Conservation (phyloP, 768 basidiomycete species). For the Zangia roseola region DNA sequence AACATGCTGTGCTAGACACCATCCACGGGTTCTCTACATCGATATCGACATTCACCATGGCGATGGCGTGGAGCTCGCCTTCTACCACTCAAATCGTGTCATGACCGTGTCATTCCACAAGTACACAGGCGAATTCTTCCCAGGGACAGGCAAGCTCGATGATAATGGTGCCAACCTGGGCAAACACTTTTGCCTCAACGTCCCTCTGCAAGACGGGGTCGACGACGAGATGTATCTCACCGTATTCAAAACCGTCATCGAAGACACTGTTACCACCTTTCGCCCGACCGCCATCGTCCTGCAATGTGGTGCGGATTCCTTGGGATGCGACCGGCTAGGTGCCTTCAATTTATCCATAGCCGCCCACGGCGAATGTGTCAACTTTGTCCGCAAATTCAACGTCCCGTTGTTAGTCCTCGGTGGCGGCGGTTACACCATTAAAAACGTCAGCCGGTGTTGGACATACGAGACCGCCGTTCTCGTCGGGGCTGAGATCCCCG, state of each 20-base stretch:
- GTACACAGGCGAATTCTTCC: constrained; percentile 98
- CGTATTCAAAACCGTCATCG: constrained; percentile 94
- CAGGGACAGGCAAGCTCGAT: constrained; percentile 93
- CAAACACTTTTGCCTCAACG: constrained; percentile 94
- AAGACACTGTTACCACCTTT: constrained; percentile 88
- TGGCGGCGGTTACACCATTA: constrained; percentile 95
- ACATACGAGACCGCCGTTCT: constrained; percentile 96
- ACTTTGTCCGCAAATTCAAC: constrained; percentile 91
- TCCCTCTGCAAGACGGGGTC: constrained; percentile 93
- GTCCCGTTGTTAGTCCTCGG: constrained; percentile 90
- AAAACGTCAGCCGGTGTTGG: constrained; percentile 98
- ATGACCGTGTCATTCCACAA: constrained; percentile 99
- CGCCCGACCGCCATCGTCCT: constrained; percentile 88
- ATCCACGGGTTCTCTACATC: constrained; percentile 94
- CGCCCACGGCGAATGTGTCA: constrained; percentile 97
- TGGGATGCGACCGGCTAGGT: constrained; percentile 92
- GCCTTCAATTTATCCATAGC: constrained; percentile 98
- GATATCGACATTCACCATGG: constrained; percentile 99
- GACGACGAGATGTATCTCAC: constrained; percentile 97
- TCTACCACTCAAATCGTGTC: constrained; percentile 97
- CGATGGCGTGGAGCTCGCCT: constrained; percentile 96
- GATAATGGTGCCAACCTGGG: constrained; percentile 88
- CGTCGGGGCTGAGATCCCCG: constrained; percentile 77
- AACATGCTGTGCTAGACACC: constrained; percentile 56
- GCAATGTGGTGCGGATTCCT: constrained; percentile 95